Evolutionary conservation across 306 rosid genomes (phyloP).

Genomic region (Phaseolus lunatus): DNA sequence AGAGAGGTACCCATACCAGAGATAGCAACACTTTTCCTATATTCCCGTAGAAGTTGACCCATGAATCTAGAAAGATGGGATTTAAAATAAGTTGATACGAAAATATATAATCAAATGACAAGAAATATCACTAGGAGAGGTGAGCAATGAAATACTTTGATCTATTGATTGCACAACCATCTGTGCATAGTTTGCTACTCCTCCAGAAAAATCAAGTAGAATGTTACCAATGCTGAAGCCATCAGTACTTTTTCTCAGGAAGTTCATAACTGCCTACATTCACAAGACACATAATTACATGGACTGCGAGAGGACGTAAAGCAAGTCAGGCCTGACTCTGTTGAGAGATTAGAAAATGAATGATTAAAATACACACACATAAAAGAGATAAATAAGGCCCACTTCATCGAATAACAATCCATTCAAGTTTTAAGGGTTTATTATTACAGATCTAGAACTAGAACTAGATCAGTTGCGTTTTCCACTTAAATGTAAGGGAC

Average conservation of each 20-base stretch:
- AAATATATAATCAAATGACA: constrained; percentile 35
- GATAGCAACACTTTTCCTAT: constrained; percentile 86
- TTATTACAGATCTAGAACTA: constrained; percentile 1
- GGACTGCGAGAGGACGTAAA: constrained; percentile 22
- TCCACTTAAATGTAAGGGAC: constrained; percentile 23
- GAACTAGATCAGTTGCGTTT: constrained; percentile 27
- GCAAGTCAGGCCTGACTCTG: neutral
- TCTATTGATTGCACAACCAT: constrained; percentile 92
- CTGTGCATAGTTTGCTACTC: constrained; percentile 67
- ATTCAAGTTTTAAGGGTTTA: constrained; percentile 1
- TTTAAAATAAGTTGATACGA: constrained; percentile 38
- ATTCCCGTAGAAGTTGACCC: constrained; percentile 95
- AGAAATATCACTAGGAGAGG: constrained; percentile 26
- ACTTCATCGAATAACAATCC: neutral
- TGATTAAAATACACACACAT: neutral
- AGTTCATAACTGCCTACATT: constrained; percentile 54
- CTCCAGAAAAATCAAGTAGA: constrained; percentile 84
- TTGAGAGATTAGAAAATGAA: constrained; percentile 16
- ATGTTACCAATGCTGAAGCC: constrained; percentile 94
- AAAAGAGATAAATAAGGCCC: neutral
- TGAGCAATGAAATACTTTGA: constrained; percentile 65
- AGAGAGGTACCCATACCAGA: constrained; percentile 65
- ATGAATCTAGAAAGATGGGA: constrained; percentile 70
- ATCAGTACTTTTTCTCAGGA: constrained; percentile 71
- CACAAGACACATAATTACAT: constrained; percentile 39